Base-by-base conservation (phyloP, 208 protist species). In the Acanthamoeba healyi region DNA sequence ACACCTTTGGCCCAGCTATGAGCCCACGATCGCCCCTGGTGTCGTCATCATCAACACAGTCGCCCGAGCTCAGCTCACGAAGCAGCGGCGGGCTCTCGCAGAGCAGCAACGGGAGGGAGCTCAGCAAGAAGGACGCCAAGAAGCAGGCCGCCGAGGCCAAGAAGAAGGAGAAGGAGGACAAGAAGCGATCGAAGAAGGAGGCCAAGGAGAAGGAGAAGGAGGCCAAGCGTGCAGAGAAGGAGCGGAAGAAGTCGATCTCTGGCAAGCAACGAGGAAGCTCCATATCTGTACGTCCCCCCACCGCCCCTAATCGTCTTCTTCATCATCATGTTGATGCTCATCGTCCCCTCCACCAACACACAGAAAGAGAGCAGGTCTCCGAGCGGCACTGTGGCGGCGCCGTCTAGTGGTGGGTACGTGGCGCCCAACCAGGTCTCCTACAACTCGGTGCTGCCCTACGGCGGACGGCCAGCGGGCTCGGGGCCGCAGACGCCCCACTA, bases 361-460 rank as follows among this genome's bases (percentile, higher is more conserved):
- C 51, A 56, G 51, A 56, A 56, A 56, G 51, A 56, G 49, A 24
- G 51, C 51, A 19, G 6, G 51, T 22, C 51, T 0, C 51, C 63
- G 32, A 42, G 63, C 15, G 63, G 63, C 19, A 72, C 22, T 7
- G 19, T 22, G 61, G 26, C 17, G 17, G 17, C 61, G 17, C 26
- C 61, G 26, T 67, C 29, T 17, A 14, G 3, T 14, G 40, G 34
- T 32, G 6, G 4, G 65, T 84, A 84, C 42, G 40, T 84, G 22
- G 15, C 36, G 2, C 40, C 74, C 1, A 84, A 84, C 42, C 74
- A 84, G 74, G 74, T 84, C 12, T 84, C 74, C 29, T 84, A 84
- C 72, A 29, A 84, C n/a, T 42, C 74, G 14, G 29, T 42, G 74
- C 42, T 84, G 72, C 74, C 74, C 74, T 84, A 84, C 42, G 74